phyloP scores from a whole-genome alignment of 2,329 filamentous ascomycete genomes.

The Colletotrichum cereale region DNA sequence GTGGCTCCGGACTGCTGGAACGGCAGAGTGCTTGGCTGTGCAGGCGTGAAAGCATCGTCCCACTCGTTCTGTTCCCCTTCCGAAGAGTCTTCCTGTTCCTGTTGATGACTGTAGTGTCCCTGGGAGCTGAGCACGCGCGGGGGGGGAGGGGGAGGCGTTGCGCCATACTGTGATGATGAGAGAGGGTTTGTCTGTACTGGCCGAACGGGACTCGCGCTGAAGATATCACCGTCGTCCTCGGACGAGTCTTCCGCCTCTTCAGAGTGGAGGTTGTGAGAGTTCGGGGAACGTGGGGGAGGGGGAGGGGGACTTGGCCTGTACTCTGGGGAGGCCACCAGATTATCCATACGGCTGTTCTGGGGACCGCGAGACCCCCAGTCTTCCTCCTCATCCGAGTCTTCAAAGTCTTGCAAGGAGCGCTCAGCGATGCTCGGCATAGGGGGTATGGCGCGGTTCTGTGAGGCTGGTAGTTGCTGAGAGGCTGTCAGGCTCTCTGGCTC shows the following conservation, averaged over 20 bases:
- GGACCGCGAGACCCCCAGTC: neutral
- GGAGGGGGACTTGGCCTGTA: slow-evolving; percentile 16
- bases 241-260: slow-evolving; percentile 21
- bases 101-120: slow-evolving; percentile 3
- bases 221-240: slow-evolving; percentile 1
- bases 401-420: slow-evolving; percentile 11
- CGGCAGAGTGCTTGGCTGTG: neutral
- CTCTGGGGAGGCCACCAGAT: slow-evolving; percentile 20
- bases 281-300: neutral
- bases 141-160: neutral
- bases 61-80: slow-evolving; percentile 21
- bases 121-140: slow-evolving; percentile 15
- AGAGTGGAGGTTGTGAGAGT: neutral
- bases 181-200: neutral
- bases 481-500: slow-evolving; percentile 26
- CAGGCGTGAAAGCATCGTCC: slow-evolving; percentile 18
- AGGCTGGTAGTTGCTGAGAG: slow-evolving; percentile 25
- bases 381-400: slow-evolving; percentile 16
- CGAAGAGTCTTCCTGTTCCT: slow-evolving; percentile 16
- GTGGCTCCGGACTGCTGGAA: neutral
- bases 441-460: neutral
- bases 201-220: neutral
- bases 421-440: slow-evolving; percentile 32
- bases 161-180: slow-evolving; percentile 15
- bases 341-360: neutral